Evolutionary conservation across 176 grass and related monocot genomes (phyloP).

Genomic region (Triticum monococcum): DNA sequence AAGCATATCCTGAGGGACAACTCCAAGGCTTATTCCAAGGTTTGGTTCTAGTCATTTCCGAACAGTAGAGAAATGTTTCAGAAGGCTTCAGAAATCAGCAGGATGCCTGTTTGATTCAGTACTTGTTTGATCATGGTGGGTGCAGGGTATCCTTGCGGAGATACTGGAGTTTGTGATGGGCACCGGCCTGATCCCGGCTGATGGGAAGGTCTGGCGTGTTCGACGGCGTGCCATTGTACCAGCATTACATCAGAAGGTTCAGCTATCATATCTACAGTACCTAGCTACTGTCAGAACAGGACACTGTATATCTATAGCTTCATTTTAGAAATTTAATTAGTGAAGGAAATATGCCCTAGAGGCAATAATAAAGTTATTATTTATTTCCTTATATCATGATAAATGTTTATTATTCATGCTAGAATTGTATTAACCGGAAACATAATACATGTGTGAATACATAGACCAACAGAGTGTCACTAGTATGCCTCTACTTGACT

Average conservation of each 20-base stretch:
- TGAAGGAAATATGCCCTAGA: too few species aligned
- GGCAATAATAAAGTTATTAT: too few species aligned
- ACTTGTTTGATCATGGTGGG: conserved; percentile 24
- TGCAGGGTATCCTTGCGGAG: conserved; percentile 85
- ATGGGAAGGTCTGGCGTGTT: conserved; percentile 84
- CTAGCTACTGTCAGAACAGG: too few species aligned
- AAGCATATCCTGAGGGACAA: conserved; percentile 92
- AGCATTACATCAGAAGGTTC: conserved; percentile 90
- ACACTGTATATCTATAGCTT: too few species aligned
- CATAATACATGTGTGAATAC: too few species aligned
- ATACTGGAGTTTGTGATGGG: conserved; percentile 99
- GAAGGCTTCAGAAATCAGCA: background rate
- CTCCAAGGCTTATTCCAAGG: conserved; percentile 90
- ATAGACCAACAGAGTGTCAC: too few species aligned
- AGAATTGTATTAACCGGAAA: too few species aligned
- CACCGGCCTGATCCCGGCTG: conserved; percentile 85
- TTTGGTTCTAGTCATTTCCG: background rate
- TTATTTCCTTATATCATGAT: too few species aligned
- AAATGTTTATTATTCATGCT: too few species aligned
- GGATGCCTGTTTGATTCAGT: background rate
- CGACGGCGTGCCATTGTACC: conserved; percentile 91
- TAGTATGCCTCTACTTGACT: too few species aligned
- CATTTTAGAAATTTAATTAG: too few species aligned
- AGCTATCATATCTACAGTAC: too few species aligned
- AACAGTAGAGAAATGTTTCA: background rate